Evolutionary conservation across 2,329 filamentous ascomycete species (phyloP).

Genomic region (Aureobasidium vineae): DNA sequence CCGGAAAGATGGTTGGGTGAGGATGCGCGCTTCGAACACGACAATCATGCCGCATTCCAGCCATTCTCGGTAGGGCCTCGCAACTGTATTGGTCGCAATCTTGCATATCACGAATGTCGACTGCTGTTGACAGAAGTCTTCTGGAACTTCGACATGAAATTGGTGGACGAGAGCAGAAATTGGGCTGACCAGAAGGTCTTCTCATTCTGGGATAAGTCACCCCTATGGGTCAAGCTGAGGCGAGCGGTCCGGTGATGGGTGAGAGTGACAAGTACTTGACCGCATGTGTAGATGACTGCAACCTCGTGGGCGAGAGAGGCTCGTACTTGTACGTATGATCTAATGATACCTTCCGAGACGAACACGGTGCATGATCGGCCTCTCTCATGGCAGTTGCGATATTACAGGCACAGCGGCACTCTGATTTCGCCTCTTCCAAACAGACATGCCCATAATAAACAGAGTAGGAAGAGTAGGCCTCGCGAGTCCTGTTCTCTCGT

Average conservation of each 20-base stretch:
- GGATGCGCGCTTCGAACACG: slow-evolving; percentile 34
- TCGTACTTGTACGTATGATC: background rate
- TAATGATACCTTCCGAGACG: slow-evolving; percentile 4
- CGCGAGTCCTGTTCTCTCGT: background rate
- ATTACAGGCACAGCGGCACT: background rate
- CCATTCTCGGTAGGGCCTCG: slow-evolving; percentile 38
- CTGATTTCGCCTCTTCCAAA: background rate
- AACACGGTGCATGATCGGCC: background rate
- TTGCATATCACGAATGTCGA: slow-evolving; percentile 43
- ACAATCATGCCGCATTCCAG: slow-evolving; percentile 36
- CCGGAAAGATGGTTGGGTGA: slow-evolving; percentile 38
- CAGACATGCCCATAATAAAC: background rate
- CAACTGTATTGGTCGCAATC: slow-evolving; percentile 35
- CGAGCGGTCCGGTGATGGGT: slow-evolving; percentile 2
- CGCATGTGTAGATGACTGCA: background rate
- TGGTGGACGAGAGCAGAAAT: slow-evolving; percentile 33
- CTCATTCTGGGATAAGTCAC: slow-evolving; percentile 37
- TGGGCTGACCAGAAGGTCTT: slow-evolving; percentile 39
- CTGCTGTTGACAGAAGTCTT: slow-evolving; percentile 42
- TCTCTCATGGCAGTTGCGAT: background rate
- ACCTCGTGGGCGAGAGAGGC: background rate
- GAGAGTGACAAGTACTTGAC: background rate
- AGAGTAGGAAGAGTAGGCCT: background rate
- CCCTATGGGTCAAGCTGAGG: slow-evolving; percentile 29
- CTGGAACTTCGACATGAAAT: slow-evolving; percentile 41